Percentiles rank a stretch among this genome's conserved stretches.
Evolutionary conservation across 2,329 filamentous ascomycete genomes (phyloP).

Genomic region (Chaetomiaceae sp.): DNA sequence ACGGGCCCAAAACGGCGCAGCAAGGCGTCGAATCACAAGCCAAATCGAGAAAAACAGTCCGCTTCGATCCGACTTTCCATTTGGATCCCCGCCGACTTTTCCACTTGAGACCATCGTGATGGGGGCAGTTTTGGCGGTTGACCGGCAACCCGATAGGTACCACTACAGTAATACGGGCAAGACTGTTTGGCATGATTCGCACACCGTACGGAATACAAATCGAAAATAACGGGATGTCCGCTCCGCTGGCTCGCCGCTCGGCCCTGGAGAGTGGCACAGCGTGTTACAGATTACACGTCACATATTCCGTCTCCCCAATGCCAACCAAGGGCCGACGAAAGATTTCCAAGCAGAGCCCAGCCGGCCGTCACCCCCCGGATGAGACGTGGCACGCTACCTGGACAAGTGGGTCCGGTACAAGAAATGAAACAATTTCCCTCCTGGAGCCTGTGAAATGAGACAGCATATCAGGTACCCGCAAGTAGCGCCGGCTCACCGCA

Average conservation of each 20-base stretch:
- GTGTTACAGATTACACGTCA: too few species aligned
- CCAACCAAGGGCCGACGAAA: background rate
- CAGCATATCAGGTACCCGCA: constrained; percentile 11
- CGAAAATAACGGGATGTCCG: background rate
- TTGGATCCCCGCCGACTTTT: background rate
- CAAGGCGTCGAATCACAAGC: background rate
- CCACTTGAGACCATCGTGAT: too few species aligned
- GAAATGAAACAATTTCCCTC: background rate
- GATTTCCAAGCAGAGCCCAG: too few species aligned
- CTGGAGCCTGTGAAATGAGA: background rate
- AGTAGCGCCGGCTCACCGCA: constrained; percentile 16
- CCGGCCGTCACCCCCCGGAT: background rate
- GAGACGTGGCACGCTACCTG: constrained; percentile 16
- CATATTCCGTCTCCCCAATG: too few species aligned
- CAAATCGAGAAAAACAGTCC: background rate
- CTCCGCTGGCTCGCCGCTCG: background rate
- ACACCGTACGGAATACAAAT: too few species aligned
- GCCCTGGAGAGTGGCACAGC: constrained; percentile 4
- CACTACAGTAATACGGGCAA: too few species aligned
- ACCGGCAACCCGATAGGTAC: too few species aligned
- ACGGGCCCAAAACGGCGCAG: constrained; percentile 5
- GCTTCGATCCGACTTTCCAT: too few species aligned
- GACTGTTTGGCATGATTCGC: too few species aligned
- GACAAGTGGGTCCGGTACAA: constrained; percentile 2
- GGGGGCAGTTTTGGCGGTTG: background rate